Base-by-base conservation (phyloP, 2,329 filamentous ascomycete genomes). In the Canariomyces notabilis region DNA sequence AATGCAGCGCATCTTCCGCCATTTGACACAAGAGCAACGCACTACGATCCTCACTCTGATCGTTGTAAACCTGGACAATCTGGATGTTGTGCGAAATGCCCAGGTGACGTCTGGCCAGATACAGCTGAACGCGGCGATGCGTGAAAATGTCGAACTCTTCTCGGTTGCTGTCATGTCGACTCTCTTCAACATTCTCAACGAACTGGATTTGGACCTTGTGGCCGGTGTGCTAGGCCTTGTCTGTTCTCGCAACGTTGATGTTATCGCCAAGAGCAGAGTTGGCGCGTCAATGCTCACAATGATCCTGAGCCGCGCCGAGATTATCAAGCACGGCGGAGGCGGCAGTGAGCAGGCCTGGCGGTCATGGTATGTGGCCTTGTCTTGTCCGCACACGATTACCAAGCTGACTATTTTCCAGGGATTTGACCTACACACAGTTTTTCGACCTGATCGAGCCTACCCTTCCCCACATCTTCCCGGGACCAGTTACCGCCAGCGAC, bases 31-130 rank as follows among this genome's bases (percentile, higher is more conserved):
- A 52, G 87, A 96, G 62, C 90, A 97, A 67, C 87, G 91, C 40
- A 90, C 93, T 18, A 97, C 90, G 1, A 89, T 97, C 52, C 75
- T 98, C 52, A 98, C 93, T 5, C 91, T 98, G 78, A 91, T 98
- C 56, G 81, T 95, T 49, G 84, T 96, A 42, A 89, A 97, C 59
- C 81, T 98, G 23, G 93, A 97, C 64, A 82, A 87, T 56, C 76
- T 98, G 33, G 89, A 96, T 59, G 91, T 98, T 40, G 85, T 97
- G 48, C 82, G 86, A 46, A 80, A 85, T 45, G 90, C 87, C 1
- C 82, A 89, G 55, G 81, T 90, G 38, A 78, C 77, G 8, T 78
- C 81, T 7, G 86, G 85, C 14, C 86, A 94, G 60, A 80, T 85
- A 39, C 69, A 67, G 18, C 75, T 89, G n/a, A 82, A 89, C 51